A percentile compares a stretch with the other conserved stretches of the same genome.
Conservation (phyloP, 2,329 filamentous ascomycete genomes). For the Phialocephala subalpina region DNA sequence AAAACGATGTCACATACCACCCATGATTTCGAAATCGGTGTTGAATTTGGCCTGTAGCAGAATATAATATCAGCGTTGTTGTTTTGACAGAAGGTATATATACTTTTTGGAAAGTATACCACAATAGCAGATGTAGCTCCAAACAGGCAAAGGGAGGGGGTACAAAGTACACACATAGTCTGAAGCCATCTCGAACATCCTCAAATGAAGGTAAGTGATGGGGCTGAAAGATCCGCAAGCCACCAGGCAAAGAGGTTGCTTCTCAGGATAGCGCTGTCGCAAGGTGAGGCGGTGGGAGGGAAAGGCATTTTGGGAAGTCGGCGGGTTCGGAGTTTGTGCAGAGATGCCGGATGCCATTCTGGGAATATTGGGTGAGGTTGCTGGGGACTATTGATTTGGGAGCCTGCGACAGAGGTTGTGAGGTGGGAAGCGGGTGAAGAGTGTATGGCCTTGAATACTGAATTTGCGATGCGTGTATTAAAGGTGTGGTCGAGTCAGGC, state of each 20-base stretch:
- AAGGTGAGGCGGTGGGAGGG: slow-evolving; percentile 1
- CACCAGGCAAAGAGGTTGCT: not conserved
- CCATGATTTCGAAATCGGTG: slow-evolving; percentile 81
- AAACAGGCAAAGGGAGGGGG: not conserved
- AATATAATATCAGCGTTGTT: not conserved
- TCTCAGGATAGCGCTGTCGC: slow-evolving; percentile 7
- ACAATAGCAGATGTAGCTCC: not conserved
- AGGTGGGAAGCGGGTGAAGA: not conserved
- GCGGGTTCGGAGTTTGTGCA: not conserved
- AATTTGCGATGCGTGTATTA: not conserved
- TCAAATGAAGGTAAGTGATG: not conserved
- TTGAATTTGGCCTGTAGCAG: slow-evolving; percentile 1
- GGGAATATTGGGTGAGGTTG: not conserved
- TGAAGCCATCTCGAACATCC: slow-evolving; percentile 4
- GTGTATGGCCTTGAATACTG: not conserved
- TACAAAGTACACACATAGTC: not conserved
- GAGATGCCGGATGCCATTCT: not conserved
- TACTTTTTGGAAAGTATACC: not conserved
- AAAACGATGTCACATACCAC: no score
- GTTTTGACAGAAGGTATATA: not conserved
- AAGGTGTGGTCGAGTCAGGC: not conserved
- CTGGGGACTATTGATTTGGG: not conserved
- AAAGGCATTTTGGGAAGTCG: not conserved
- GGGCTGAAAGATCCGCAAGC: slow-evolving; percentile 7
- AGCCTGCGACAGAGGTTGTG: not conserved